Evolutionary conservation across 208 protist genomes (phyloP), one percentile per base, ranked within the genome.

Genomic region (Trypanosoma mega): DNA sequence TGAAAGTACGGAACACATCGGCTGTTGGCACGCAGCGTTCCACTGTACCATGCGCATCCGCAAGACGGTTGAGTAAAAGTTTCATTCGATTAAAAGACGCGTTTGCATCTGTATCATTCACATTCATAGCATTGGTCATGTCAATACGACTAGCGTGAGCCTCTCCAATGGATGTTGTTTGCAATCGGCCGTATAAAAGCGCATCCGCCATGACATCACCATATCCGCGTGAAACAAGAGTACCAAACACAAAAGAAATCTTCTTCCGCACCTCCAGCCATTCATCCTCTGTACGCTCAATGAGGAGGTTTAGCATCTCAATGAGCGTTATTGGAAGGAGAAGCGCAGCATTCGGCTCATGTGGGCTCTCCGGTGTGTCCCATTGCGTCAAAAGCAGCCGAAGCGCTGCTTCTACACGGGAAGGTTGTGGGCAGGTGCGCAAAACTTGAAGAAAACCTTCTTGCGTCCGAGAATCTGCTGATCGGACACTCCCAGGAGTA

Each of bases 131-230:
- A 30, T 39, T 49, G 16, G 36, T 23, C 37, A 65, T 44, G 27
- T 57, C 56, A 31, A 58, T 49, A 33, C 39, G 54, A 31, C 52
- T 46, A 9, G 34, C 43, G n/a, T 26, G 47, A 8, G 62, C 47
- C 39, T 74, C 68, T 46, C 36, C 34, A 30, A n/a, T 58, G 7
- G 53, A 52, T 18, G 39, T 65, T 23, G 43, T 46, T 12, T 54
- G 58, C 12, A 47, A 33, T 34, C 48, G 50, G 11, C 63, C 57
- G 49, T 70, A 68, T 20, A 83, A 64, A 23, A 83, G 60, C 4
- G 61, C 68, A 44, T 77, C 77, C 16, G 59, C 72, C 43, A 83
- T 30, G 14, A 72, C 55, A 23, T 83, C 67, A 16, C 57, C 65
- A 16, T 74, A 18, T 12, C 61, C 68, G 23, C 34, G 51, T 34